phyloP scores from a whole-genome alignment of 139 green algal genomes.

The Auxenochlorella protothecoides region DNA sequence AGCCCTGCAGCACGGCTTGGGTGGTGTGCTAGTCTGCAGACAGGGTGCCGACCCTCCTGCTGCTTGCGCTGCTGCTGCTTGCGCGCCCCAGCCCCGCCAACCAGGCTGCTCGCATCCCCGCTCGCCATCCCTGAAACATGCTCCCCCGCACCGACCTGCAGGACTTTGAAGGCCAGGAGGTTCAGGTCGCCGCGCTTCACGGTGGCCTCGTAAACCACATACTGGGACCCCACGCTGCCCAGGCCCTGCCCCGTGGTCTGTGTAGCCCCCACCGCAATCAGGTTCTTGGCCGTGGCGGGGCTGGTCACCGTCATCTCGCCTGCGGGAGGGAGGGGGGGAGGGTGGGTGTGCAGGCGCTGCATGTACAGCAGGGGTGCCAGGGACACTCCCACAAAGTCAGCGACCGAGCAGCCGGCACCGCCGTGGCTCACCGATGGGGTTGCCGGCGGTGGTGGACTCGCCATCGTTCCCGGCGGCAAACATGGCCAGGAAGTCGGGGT shows the following conservation, averaged over 20 bases:
- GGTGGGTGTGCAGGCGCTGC: background rate
- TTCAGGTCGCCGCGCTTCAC: background rate
- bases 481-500: constrained; percentile 36
- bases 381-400: background rate
- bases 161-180: constrained; percentile 9
- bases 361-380: background rate
- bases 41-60: too few species aligned
- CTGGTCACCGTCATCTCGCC: constrained; percentile 15
- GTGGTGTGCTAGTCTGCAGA: too few species aligned
- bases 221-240: background rate
- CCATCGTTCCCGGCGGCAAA: constrained; percentile 40
- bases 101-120: too few species aligned
- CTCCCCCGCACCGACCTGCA: background rate
- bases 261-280: constrained; percentile 64
- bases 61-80: too few species aligned
- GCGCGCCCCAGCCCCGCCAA: too few species aligned
- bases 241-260: constrained; percentile 12
- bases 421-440: constrained; percentile 1
- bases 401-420: background rate
- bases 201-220: constrained; percentile 10
- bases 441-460: background rate
- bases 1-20: constrained; percentile 2
- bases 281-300: constrained; percentile 74
- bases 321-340: constrained; percentile 33
- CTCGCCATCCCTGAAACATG: too few species aligned